These are phyloP conservation scores for Entoloma clypeatum DNA, from an alignment of 1,284 basidiomycete species.

Conservation along the genomic window DNA sequence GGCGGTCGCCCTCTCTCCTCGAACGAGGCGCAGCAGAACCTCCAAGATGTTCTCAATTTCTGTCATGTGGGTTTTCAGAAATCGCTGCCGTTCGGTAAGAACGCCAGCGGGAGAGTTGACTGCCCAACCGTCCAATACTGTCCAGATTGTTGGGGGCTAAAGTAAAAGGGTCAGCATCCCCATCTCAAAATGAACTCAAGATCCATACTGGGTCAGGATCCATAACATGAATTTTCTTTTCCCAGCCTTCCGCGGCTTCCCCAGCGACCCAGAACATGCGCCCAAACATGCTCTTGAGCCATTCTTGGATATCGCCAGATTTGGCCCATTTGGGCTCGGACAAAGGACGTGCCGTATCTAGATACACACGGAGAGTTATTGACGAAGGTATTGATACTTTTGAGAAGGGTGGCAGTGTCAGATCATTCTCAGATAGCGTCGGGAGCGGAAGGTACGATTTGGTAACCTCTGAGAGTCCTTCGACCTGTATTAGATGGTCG, in stretches of 20 bases:
- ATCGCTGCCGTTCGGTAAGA: constrained; percentile 76
- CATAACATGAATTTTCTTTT: constrained; percentile 85
- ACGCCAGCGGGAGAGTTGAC: constrained; percentile 73
- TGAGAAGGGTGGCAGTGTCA: constrained; percentile 66
- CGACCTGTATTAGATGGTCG: constrained; percentile 48
- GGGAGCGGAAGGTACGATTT: constrained; percentile 65
- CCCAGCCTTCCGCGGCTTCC: constrained; percentile 79
- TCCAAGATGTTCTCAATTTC: constrained; percentile 86
- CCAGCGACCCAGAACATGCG: constrained; percentile 77
- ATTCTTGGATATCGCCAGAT: constrained; percentile 89
- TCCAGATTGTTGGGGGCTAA: constrained; percentile 88
- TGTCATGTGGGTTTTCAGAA: constrained; percentile 82
- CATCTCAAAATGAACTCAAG: constrained; percentile 17
- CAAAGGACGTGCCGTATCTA: constrained; percentile 84
- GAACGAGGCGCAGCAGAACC: constrained; percentile 84
- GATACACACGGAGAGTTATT: constrained; percentile 57
- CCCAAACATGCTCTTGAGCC: constrained; percentile 86
- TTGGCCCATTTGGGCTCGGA: constrained; percentile 97
- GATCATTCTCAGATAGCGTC: constrained; percentile 44
- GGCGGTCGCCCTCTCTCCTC: constrained; percentile 79
- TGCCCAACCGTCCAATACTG: constrained; percentile 86
- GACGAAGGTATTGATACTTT: constrained; percentile 49
- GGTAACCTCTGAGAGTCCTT: constrained; percentile 67
- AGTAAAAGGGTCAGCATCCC: constrained; percentile 9
- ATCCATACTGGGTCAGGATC: constrained; percentile 90